These are phyloP conservation scores for Saturnispora silvae DNA, from an alignment of 805 yeast species.

Conservation along the genomic window DNA sequence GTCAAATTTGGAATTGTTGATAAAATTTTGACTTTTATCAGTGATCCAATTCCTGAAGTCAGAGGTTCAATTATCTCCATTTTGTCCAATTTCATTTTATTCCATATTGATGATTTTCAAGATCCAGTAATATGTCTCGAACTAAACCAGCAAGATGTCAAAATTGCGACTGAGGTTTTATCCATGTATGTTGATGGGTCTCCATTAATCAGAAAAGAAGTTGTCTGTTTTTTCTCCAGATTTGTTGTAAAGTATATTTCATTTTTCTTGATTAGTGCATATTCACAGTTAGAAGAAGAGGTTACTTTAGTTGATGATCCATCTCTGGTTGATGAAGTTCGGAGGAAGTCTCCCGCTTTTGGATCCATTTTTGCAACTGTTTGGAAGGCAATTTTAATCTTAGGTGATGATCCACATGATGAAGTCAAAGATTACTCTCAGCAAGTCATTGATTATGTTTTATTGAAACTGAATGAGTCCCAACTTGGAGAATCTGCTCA, in stretches of 20 bases:
- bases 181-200: slow-evolving; percentile 78
- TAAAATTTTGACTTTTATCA: slow-evolving; percentile 45
- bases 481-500: slow-evolving; percentile 53
- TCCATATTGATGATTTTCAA: slow-evolving; percentile 37
- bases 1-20: slow-evolving; percentile 53
- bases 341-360: slow-evolving; percentile 66
- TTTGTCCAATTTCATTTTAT: slow-evolving; percentile 44
- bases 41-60: slow-evolving; percentile 93
- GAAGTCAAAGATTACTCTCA: slow-evolving; percentile 70
- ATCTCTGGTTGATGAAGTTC: slow-evolving; percentile 48
- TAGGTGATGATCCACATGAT: slow-evolving; percentile 79
- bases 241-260: slow-evolving; percentile 59
- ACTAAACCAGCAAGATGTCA: slow-evolving; percentile 56
- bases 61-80: slow-evolving; percentile 75
- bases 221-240: slow-evolving; percentile 64
- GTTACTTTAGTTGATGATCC: slow-evolving; percentile 55
- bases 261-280: slow-evolving; percentile 80
- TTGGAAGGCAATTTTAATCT: slow-evolving; percentile 75
- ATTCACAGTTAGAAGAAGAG: slow-evolving; percentile 74
- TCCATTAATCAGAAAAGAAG: slow-evolving; percentile 77
- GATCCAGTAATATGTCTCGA: slow-evolving; percentile 26
- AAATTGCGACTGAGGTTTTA: slow-evolving; percentile 57
- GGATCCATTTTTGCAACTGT: slow-evolving; percentile 78
- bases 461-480: slow-evolving; percentile 52
- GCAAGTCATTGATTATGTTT: slow-evolving; percentile 62